Percentiles rank a stretch among this genome's conserved stretches.
phyloP scores from a whole-genome alignment of 805 yeast genomes.

The Wickerhamiella parazyma region DNA sequence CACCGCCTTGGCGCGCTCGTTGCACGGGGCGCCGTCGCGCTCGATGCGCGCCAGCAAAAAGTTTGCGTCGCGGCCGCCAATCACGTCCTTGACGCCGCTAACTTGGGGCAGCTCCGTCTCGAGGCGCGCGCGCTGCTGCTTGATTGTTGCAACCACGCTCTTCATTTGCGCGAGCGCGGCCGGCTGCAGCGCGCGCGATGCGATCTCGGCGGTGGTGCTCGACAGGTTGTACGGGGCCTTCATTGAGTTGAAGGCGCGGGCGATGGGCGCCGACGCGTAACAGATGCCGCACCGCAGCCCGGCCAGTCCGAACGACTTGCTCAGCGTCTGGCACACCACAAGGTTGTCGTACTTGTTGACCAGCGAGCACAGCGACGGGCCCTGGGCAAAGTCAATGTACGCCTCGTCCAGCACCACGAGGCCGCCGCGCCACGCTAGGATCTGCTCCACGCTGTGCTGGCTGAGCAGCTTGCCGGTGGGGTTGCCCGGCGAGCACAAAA shows the following conservation, averaged over 20 bases:
- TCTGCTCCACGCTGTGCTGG: constrained; percentile 33
- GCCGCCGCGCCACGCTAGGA: constrained; percentile 57
- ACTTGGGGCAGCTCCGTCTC: constrained; percentile 40
- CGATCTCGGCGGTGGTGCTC: constrained; percentile 61
- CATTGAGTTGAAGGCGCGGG: constrained; percentile 67
- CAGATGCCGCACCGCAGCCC: constrained; percentile 86
- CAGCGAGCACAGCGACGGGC: constrained; percentile 59
- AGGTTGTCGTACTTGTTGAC: constrained; percentile 74
- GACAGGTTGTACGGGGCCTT: constrained; percentile 95
- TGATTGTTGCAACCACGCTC: constrained; percentile 35
- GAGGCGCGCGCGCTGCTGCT: constrained; percentile 42
- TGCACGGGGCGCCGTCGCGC: constrained; percentile 48
- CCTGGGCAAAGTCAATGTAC: constrained; percentile 68
- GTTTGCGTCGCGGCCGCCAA: constrained; percentile 83
- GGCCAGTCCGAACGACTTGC: constrained; percentile 93
- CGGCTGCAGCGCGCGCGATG: constrained; percentile 52
- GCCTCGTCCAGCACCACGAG: constrained; percentile 83
- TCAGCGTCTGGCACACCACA: constrained; percentile 80
- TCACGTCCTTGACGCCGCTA: constrained; percentile 52
- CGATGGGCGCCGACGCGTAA: constrained; percentile 45
- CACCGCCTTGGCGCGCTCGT: constrained; percentile 48
- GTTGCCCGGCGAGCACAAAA: constrained; percentile 91
- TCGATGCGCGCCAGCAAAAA: constrained; percentile 65
- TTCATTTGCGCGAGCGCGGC: constrained; percentile 50
- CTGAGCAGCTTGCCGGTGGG: constrained; percentile 69